These are phyloP conservation scores for Vitis riparia DNA, from an alignment of 164 flowering plant species.

Conservation along the genomic window DNA sequence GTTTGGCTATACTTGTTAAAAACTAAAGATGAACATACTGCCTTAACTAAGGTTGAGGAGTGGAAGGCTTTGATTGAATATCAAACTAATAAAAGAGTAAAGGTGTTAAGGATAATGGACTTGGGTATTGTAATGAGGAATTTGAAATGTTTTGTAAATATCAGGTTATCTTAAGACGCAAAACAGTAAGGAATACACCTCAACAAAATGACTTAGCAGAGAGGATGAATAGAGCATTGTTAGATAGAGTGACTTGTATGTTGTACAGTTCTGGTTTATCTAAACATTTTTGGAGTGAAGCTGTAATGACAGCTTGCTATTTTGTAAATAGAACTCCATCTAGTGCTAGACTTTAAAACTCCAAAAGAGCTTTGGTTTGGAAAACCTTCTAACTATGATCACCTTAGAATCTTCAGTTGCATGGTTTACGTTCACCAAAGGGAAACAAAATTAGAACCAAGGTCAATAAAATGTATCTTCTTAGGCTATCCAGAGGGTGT, in stretches of 20 bases:
- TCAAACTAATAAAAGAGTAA: neutral
- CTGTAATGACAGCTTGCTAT: neutral
- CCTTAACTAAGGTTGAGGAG: neutral
- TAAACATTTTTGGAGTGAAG: slow-evolving; percentile 8
- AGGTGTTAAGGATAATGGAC: neutral
- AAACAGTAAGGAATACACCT: neutral
- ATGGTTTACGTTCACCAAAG: neutral
- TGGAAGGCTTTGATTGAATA: slow-evolving; percentile 9
- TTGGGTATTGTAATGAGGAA: neutral
- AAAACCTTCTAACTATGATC: neutral
- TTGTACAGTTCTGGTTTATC: neutral
- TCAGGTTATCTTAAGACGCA: neutral
- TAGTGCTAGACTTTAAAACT: neutral
- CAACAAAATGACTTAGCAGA: slow-evolving; percentile 14
- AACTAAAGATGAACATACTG: neutral
- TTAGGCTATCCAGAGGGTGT: slow-evolving; percentile 2
- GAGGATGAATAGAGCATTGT: neutral
- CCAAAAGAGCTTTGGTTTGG: slow-evolving; percentile 3
- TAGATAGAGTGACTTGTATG: slow-evolving; percentile 1
- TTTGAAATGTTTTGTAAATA: neutral
- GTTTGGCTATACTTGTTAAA: slow-evolving; percentile 2
- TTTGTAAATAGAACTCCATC: neutral
- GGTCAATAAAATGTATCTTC: neutral
- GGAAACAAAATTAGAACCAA: neutral
- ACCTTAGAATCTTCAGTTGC: neutral